Percentiles rank a stretch among this genome's conserved stretches.
phyloP scores from a whole-genome alignment of 2,329 filamentous ascomycete species.

The Metarhizium anisopliae region DNA sequence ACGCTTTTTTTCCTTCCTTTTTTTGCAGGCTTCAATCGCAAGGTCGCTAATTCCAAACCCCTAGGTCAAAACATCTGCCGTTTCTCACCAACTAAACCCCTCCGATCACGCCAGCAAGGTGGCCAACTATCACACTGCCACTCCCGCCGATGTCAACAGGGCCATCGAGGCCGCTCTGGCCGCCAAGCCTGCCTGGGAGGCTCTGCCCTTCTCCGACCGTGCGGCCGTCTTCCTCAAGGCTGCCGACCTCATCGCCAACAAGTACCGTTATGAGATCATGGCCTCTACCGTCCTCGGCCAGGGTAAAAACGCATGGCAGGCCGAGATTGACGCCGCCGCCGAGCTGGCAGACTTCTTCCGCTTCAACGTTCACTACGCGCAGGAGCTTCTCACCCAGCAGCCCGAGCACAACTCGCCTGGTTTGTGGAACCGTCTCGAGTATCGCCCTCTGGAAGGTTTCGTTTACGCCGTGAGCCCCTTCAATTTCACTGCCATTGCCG shows the following conservation, averaged over 20 bases:
- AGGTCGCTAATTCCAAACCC: background rate
- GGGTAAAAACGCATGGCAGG: constrained; percentile 98
- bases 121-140: constrained; percentile 79
- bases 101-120: constrained; percentile 67
- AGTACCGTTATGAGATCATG: constrained; percentile 96
- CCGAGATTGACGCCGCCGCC: constrained; percentile 93
- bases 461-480: constrained; percentile 92
- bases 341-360: constrained; percentile 89
- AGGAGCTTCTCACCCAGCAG: constrained; percentile 83
- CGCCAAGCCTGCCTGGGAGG: constrained; percentile 82
- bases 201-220: constrained; percentile 78
- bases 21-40: background rate
- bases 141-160: constrained; percentile 61
- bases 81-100: constrained; percentile 70
- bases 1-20: background rate
- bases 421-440: constrained; percentile 86
- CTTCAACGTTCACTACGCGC: constrained; percentile 89
- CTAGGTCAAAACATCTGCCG: constrained; percentile 59
- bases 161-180: constrained; percentile 79
- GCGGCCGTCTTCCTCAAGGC: constrained; percentile 94
- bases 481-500: constrained; percentile 94
- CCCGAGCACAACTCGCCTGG: constrained; percentile 74
- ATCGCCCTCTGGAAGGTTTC: constrained; percentile 86
- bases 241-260: constrained; percentile 78
- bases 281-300: constrained; percentile 92